Evolutionary conservation across 2,329 filamentous ascomycete genomes (phyloP).

Genomic region (Pseudofabraea citricarpa): DNA sequence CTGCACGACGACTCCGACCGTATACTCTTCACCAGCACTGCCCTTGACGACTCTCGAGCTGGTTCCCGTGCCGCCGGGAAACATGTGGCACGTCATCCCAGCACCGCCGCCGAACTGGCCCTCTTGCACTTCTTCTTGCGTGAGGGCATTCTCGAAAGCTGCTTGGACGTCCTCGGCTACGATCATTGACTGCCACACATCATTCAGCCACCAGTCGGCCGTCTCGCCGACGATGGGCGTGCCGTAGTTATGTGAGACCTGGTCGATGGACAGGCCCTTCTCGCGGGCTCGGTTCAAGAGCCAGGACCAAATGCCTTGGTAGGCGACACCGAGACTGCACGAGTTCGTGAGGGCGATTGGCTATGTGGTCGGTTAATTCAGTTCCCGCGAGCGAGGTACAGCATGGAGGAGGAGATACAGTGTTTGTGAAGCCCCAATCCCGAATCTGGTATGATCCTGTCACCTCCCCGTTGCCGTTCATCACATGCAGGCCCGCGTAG

Average conservation of each 20-base stretch:
- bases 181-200: conserved; percentile 50
- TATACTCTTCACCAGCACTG: conserved; percentile 41
- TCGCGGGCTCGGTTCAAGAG: conserved; percentile 13
- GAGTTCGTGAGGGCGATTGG: conserved; percentile 33
- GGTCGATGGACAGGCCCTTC: conserved; percentile 11
- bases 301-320: conserved; percentile 25
- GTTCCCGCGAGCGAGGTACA: not conserved
- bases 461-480: conserved; percentile 27
- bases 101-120: conserved; percentile 64
- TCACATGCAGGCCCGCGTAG: conserved; percentile 22
- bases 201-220: conserved; percentile 57
- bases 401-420: conserved; percentile 14
- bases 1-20: conserved; percentile 58
- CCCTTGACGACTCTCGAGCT: conserved; percentile 52
- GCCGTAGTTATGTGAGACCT: conserved; percentile 25
- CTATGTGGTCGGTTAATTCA: conserved; percentile 5
- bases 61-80: conserved; percentile 63
- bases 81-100: conserved; percentile 61
- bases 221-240: conserved; percentile 57
- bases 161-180: conserved; percentile 47
- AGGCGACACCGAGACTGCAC: conserved; percentile 30
- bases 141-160: conserved; percentile 46
- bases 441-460: conserved; percentile 23
- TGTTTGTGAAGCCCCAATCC: conserved; percentile 27
- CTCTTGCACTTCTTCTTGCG: conserved; percentile 47